A percentile compares a stretch with the other conserved stretches of the same genome.
Evolutionary conservation across 331 rosid genomes (phyloP).

Genomic region (Phaseolus coccineus): DNA sequence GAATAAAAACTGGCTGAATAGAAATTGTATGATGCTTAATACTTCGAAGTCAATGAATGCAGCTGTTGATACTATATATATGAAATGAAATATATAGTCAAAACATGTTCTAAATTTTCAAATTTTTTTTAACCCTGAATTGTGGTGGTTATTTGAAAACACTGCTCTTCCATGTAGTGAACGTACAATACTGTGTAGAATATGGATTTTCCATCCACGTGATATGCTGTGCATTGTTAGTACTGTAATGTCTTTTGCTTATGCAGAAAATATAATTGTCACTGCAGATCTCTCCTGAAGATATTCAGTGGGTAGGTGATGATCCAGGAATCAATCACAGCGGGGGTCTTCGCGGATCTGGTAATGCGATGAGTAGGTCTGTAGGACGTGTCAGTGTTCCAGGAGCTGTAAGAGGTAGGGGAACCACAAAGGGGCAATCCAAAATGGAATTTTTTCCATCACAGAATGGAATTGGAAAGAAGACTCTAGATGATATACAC

Average conservation of each 20-base stretch:
- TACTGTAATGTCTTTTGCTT: slow-evolving; percentile 32
- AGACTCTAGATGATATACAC: slow-evolving; percentile 75
- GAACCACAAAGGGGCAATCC: slow-evolving; percentile 69
- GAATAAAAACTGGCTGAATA: slow-evolving; percentile 3
- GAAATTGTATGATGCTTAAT: background rate
- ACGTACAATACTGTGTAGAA: slow-evolving; percentile 2
- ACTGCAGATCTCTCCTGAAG: slow-evolving; percentile 81
- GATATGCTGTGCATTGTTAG: slow-evolving; percentile 30
- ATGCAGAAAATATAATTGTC: slow-evolving; percentile 37
- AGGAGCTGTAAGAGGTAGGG: slow-evolving; percentile 87
- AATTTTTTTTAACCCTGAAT: slow-evolving; percentile 2
- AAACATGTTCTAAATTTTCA: slow-evolving; percentile 3
- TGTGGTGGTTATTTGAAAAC: slow-evolving; percentile 26
- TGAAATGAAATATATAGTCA: background rate
- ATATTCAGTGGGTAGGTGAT: slow-evolving; percentile 92
- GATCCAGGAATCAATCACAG: slow-evolving; percentile 81
- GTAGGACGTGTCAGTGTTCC: slow-evolving; percentile 64
- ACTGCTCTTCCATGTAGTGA: slow-evolving; percentile 1
- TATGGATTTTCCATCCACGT: slow-evolving; percentile 26
- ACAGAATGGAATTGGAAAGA: slow-evolving; percentile 84
- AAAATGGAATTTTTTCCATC: slow-evolving; percentile 72
- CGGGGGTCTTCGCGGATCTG: slow-evolving; percentile 68
- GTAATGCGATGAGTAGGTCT: slow-evolving; percentile 69
- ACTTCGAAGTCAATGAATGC: slow-evolving; percentile 12
- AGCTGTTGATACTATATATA: slow-evolving; percentile 6